Evolutionary conservation across 129 eudicot species (phyloP).

Genomic region (Sambucus nigra): DNA sequence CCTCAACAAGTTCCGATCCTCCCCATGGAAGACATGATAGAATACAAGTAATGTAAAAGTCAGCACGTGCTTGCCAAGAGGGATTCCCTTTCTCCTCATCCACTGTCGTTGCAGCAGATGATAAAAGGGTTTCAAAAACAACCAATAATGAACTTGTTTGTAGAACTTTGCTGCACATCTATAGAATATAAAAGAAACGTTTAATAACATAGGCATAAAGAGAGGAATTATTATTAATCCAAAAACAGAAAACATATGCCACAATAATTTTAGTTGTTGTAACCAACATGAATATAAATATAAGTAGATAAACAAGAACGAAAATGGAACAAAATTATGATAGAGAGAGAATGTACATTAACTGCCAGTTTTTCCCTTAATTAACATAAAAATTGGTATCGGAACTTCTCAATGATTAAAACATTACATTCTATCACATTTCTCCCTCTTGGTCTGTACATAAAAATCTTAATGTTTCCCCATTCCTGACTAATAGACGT

Average conservation of each 20-base stretch:
- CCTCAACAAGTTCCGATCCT: constrained; percentile 92
- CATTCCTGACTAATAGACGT: background rate
- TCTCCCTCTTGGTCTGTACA: background rate
- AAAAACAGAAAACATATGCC: background rate
- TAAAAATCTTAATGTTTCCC: background rate
- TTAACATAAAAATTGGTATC: background rate
- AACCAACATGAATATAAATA: background rate
- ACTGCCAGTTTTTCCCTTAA: background rate
- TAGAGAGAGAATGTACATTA: background rate
- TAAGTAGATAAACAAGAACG: background rate
- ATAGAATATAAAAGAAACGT: constrained; percentile 7
- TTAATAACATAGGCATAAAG: background rate
- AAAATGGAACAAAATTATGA: too few relatives aligned
- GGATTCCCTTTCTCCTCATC: constrained; percentile 99
- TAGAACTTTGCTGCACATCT: constrained; percentile 98
- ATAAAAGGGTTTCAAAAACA: constrained; percentile 72
- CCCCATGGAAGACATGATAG: constrained; percentile 99
- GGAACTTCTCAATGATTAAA: background rate
- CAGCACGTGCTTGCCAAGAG: constrained; percentile 98
- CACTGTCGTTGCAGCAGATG: constrained; percentile 92
- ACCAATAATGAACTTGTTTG: constrained; percentile 75
- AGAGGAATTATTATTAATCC: background rate
- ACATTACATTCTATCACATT: background rate
- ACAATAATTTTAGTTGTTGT: too few relatives aligned
- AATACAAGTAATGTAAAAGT: constrained; percentile 84